Conservation (phyloP, 345 rosid species). For the Passiflora organensis region DNA sequence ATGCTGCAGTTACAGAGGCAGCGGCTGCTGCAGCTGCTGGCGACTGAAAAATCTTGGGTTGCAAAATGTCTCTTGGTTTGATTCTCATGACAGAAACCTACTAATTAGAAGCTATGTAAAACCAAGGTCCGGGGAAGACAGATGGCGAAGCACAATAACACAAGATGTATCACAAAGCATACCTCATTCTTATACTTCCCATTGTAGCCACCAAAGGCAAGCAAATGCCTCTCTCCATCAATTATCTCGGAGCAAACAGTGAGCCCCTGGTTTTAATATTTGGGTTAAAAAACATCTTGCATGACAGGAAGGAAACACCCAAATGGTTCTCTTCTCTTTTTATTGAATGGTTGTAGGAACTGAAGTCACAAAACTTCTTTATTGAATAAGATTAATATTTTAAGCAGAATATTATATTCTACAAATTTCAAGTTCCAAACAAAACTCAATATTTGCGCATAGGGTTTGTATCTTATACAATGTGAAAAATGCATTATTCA, state of each 20-base stretch:
- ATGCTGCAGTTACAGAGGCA: constrained; percentile 96
- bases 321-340: no score
- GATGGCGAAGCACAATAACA: background rate
- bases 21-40: constrained; percentile 99
- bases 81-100: constrained; percentile 82
- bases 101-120: constrained; percentile 4
- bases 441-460: no score
- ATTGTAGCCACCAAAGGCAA: constrained; percentile 96
- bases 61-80: constrained; percentile 55
- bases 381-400: no score
- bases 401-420: no score
- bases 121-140: background rate
- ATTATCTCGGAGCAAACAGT: constrained; percentile 67
- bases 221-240: constrained; percentile 62
- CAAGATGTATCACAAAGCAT: constrained; percentile 7
- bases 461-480: no score
- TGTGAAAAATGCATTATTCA: no score
- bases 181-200: constrained; percentile 95
- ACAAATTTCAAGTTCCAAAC: no score
- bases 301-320: background rate
- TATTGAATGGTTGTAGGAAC: no score
- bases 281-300: background rate
- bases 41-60: constrained; percentile 78
- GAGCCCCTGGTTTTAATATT: constrained; percentile 61
- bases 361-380: no score